A percentile compares a stretch with the other conserved stretches of the same genome.
These are phyloP conservation scores for Fomitopsis schrenkii DNA, from an alignment of 1,284 basidiomycete genomes.

Conservation along the genomic window DNA sequence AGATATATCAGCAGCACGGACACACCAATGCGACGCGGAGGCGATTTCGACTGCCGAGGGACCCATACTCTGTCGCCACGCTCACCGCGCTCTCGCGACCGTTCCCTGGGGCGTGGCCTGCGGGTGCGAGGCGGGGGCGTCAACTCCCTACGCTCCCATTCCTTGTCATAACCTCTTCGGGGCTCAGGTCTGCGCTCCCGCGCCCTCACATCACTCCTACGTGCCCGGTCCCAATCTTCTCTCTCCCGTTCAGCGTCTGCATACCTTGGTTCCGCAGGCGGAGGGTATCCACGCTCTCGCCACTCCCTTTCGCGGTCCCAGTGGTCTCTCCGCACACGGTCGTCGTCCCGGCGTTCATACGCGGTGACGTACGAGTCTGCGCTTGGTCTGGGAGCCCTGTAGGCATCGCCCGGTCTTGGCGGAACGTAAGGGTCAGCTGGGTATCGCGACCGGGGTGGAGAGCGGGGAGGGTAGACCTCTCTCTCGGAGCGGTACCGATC, in stretches of 20 bases:
- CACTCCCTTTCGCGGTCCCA: slow-evolving; percentile 16
- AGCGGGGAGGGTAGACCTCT: slow-evolving; percentile 20
- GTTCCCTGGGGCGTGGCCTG: slow-evolving; percentile 15
- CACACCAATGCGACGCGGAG: slow-evolving; percentile 27
- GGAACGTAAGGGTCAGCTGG: slow-evolving; percentile 21
- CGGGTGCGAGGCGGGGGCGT: slow-evolving; percentile 12
- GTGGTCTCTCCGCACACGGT: slow-evolving; percentile 14
- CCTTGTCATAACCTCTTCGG: slow-evolving; percentile 14
- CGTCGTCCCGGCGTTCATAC: slow-evolving; percentile 21
- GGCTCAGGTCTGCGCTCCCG: slow-evolving; percentile 11
- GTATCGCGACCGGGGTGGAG: slow-evolving; percentile 18
- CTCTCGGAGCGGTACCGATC: slow-evolving; percentile 18
- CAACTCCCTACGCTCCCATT: slow-evolving; percentile 7
- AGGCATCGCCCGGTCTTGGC: slow-evolving; percentile 14
- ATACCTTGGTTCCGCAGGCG: slow-evolving; percentile 8
- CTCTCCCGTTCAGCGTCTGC: slow-evolving; percentile 6
- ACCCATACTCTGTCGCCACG: slow-evolving; percentile 19
- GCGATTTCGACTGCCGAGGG: slow-evolving; percentile 23
- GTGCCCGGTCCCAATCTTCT: slow-evolving; percentile 14
- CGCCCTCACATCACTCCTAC: slow-evolving; percentile 4
- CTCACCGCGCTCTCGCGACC: slow-evolving; percentile 16
- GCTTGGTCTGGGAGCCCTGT: slow-evolving; percentile 15
- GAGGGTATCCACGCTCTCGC: slow-evolving; percentile 19
- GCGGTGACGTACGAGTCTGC: slow-evolving; percentile 14
- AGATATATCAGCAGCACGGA: not conserved